Evolutionary conservation across 495 filamentous ascomycete species (phyloP).

Genomic region (Trichoderma gamsii): DNA sequence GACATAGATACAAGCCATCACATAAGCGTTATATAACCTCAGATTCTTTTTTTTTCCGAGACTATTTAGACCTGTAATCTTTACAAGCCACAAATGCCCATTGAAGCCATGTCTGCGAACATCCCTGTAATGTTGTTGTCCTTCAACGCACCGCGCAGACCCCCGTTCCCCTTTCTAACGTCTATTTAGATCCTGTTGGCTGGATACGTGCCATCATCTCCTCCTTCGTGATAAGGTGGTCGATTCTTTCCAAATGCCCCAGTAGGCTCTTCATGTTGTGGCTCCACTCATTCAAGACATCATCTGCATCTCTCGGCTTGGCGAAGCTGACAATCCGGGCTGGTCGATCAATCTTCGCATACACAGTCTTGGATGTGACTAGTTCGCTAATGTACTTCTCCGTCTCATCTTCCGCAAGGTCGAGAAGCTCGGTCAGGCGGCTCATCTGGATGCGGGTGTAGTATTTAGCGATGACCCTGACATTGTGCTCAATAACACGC

Average conservation of each 20-base stretch:
- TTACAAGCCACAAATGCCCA: neutral
- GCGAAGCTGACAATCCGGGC: slow-evolving; percentile 88
- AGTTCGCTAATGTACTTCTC: slow-evolving; percentile 95
- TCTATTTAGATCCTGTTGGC: slow-evolving; percentile 46
- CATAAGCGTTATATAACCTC: slow-evolving; percentile 10
- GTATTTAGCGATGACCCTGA: slow-evolving; percentile 94
- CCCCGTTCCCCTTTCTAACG: slow-evolving; percentile 18
- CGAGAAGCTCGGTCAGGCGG: slow-evolving; percentile 80
- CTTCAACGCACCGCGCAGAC: neutral
- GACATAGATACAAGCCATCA: neutral
- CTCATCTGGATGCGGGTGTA: slow-evolving; percentile 94
- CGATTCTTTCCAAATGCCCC: slow-evolving; percentile 85
- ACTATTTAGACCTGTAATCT: slow-evolving; percentile 11
- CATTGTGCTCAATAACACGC: slow-evolving; percentile 98
- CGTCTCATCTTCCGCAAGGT: slow-evolving; percentile 89
- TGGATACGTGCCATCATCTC: slow-evolving; percentile 99
- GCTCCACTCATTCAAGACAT: slow-evolving; percentile 97
- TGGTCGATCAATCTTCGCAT: slow-evolving; percentile 94
- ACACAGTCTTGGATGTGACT: slow-evolving; percentile 93
- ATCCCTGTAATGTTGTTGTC: neutral
- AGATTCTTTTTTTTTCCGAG: neutral
- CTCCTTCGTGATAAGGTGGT: slow-evolving; percentile 98
- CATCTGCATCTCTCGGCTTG: slow-evolving; percentile 90
- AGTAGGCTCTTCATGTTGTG: slow-evolving; percentile 96
- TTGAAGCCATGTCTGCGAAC: neutral